phyloP scores from a whole-genome alignment of 2,329 filamentous ascomycete genomes.

The Pseudogymnoascus sp. region DNA sequence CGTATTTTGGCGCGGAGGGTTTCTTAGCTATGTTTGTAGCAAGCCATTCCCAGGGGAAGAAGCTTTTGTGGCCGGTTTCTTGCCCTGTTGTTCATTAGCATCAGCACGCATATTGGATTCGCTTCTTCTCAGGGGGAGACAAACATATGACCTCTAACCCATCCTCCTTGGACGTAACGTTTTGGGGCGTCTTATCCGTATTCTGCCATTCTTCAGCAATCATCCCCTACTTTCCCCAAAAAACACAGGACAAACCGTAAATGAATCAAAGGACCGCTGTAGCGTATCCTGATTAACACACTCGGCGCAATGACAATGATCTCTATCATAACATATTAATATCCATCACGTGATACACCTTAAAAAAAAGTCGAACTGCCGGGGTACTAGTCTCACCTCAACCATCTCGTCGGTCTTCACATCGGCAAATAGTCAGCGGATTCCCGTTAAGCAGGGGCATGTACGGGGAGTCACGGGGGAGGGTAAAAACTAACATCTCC shows the following conservation, averaged over 20 bases:
- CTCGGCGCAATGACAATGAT: conserved; percentile 60
- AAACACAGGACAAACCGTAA: conserved; percentile 39
- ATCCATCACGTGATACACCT: background rate
- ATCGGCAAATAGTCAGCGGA: background rate
- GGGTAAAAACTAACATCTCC: background rate
- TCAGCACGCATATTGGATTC: background rate
- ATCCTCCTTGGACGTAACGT: conserved; percentile 27
- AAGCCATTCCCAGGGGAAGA: conserved; percentile 58
- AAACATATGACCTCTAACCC: conserved; percentile 44
- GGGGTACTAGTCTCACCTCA: background rate
- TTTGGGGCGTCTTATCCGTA: conserved; percentile 28
- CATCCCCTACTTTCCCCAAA: background rate
- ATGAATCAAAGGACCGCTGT: conserved; percentile 61
- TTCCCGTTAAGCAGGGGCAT: background rate
- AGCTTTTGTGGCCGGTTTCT: conserved; percentile 57
- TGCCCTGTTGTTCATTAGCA: conserved; percentile 42
- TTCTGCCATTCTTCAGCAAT: conserved; percentile 28
- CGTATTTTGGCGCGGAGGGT: conserved; percentile 1
- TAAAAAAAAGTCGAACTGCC: background rate
- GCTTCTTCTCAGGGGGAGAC: conserved; percentile 15
- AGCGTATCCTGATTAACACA: conserved; percentile 64
- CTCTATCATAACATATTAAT: conserved; percentile 31
- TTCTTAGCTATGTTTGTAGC: conserved; percentile 33
- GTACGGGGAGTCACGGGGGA: background rate
- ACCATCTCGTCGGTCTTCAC: background rate